Conservation (phyloP, 2,329 filamentous ascomycete species). For the Magnaporthiopsis poae region DNA sequence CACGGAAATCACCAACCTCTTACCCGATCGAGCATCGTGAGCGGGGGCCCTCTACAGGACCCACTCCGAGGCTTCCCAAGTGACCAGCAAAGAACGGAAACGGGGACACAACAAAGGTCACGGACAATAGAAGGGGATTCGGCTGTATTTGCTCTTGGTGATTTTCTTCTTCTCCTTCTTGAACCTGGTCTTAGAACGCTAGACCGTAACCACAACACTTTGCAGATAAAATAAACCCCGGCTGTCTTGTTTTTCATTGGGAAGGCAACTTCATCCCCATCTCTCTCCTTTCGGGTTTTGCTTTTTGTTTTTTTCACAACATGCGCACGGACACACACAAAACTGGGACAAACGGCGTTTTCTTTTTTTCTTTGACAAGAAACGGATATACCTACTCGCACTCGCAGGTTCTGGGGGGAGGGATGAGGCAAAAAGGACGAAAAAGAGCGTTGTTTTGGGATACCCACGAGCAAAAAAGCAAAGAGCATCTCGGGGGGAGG, state of each 20-base stretch:
- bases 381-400: neutral
- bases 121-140: neutral
- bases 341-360: neutral
- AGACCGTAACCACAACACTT: neutral
- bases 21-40: neutral
- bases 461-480: neutral
- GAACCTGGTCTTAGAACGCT: neutral
- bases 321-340: too few relatives aligned
- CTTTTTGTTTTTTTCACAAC: neutral
- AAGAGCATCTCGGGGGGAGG: neutral
- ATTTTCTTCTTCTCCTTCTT: neutral
- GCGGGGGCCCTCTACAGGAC: neutral
- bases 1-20: neutral
- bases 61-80: neutral
- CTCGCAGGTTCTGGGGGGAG: neutral
- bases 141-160: neutral
- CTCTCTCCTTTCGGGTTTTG: neutral
- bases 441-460: neutral
- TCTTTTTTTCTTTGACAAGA: neutral
- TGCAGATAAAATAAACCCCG: neutral
- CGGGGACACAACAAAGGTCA: neutral
- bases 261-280: neutral
- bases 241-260: neutral
- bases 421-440: neutral
- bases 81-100: neutral